Conservation (phyloP, 2,329 filamentous ascomycete genomes). For the Aureobasidium zeae region DNA sequence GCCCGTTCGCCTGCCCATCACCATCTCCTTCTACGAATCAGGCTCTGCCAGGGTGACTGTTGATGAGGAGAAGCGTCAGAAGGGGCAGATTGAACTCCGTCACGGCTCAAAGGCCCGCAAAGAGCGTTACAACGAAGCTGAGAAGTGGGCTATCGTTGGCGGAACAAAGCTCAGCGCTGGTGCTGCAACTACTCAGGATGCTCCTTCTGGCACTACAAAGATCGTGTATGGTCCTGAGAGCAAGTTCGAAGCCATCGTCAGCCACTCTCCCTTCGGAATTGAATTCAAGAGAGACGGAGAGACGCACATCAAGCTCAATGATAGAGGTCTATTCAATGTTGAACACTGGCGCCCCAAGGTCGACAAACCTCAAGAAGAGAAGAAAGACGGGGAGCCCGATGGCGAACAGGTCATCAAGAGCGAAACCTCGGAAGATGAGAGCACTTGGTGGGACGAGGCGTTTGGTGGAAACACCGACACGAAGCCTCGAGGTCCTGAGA, state of each 20-base stretch:
- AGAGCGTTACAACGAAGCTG: conserved; percentile 88
- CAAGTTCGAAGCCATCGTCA: conserved; percentile 73
- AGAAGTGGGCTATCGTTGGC: conserved; percentile 77
- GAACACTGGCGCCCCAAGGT: conserved; percentile 92
- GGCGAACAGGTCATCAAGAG: conserved; percentile 34
- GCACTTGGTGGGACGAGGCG: conserved; percentile 94
- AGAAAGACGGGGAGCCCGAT: conserved; percentile 41
- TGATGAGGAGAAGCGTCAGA: conserved; percentile 83
- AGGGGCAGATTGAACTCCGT: conserved; percentile 78
- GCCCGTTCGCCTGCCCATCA: conserved; percentile 70
- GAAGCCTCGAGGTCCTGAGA: conserved; percentile 92
- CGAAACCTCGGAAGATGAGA: conserved; percentile 54
- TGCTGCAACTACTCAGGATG: conserved; percentile 58
- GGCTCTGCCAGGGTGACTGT: conserved; percentile 79
- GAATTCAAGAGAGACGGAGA: conserved; percentile 78
- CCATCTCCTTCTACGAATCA: conserved; percentile 79
- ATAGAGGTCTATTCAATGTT: conserved; percentile 79
- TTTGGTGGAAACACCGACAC: conserved; percentile 93
- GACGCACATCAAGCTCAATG: conserved; percentile 80
- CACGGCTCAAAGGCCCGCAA: conserved; percentile 78
- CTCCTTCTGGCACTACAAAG: conserved; percentile 57
- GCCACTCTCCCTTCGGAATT: conserved; percentile 70
- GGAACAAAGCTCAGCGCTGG: conserved; percentile 63
- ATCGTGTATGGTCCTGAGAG: conserved; percentile 69
- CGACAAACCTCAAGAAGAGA: conserved; percentile 54